Evolutionary conservation across 768 basidiomycete genomes (phyloP).

Genomic region (Suillus alpinus): DNA sequence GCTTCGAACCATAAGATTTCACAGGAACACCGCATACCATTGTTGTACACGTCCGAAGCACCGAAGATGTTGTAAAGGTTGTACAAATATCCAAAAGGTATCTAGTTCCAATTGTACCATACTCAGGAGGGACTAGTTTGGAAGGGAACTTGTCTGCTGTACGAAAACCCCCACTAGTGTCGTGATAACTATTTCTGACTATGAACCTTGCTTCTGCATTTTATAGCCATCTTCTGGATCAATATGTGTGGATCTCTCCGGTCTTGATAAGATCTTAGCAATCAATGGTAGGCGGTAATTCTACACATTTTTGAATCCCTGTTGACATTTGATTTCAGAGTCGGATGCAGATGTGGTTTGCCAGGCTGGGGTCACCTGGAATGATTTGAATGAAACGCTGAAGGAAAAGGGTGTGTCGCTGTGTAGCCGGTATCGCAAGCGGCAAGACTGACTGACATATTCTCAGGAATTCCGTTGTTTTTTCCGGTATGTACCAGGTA

Average conservation of each 20-base stretch:
- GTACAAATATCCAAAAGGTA: constrained; percentile 70
- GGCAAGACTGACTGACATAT: neutral
- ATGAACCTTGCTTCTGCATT: neutral
- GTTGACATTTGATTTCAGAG: constrained; percentile 35
- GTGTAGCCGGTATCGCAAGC: neutral
- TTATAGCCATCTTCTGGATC: constrained; percentile 34
- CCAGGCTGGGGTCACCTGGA: constrained; percentile 75
- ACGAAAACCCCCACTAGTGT: constrained; percentile 10
- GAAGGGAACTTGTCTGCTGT: constrained; percentile 82
- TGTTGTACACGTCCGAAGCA: constrained; percentile 58
- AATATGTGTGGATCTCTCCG: constrained; percentile 57
- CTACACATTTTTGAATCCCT: neutral
- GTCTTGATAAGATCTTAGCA: constrained; percentile 58
- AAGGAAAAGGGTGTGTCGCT: constrained; percentile 44
- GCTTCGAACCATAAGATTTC: neutral
- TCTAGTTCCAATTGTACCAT: constrained; percentile 71
- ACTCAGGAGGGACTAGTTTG: constrained; percentile 78
- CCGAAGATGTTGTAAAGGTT: constrained; percentile 75
- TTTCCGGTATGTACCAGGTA: constrained; percentile 9
- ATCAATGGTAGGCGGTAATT: constrained; percentile 43
- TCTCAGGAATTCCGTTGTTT: constrained; percentile 15
- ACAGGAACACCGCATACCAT: constrained; percentile 16
- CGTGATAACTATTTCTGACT: neutral
- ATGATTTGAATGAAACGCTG: constrained; percentile 65
- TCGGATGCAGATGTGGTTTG: constrained; percentile 68